A percentile compares a stretch with the other conserved stretches of the same genome.
Conservation (phyloP, 129 eudicot species). For the Tagetes erecta region DNA sequence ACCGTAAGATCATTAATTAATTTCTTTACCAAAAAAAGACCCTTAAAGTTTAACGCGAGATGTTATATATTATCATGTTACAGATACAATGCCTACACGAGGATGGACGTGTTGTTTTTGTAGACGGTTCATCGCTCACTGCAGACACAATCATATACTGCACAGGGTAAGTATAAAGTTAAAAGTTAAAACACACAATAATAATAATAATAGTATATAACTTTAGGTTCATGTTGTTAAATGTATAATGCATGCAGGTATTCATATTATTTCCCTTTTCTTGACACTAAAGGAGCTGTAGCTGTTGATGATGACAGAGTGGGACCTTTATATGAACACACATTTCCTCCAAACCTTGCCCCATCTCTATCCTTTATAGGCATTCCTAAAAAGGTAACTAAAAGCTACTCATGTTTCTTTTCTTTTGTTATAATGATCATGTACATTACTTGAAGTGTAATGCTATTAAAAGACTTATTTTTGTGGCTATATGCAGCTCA, state of each 20-base stretch:
- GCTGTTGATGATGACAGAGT: conserved; percentile 81
- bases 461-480: conserved; percentile 12
- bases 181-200: conserved; percentile 7
- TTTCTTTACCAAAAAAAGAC: not conserved
- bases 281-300: conserved; percentile 91
- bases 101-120: conserved; percentile 73
- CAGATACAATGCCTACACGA: conserved; percentile 77
- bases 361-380: conserved; percentile 92
- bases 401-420: conserved; percentile 15
- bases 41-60: not conserved
- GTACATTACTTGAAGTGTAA: conserved; percentile 12
- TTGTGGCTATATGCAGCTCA: conserved; percentile 44
- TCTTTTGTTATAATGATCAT: conserved; percentile 18
- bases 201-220: conserved; percentile 8
- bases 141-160: conserved; percentile 90
- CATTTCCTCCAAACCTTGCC: conserved; percentile 88
- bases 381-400: conserved; percentile 78
- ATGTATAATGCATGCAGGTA: conserved; percentile 59
- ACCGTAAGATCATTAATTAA: conserved; percentile 37
- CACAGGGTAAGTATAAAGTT: conserved; percentile 61
- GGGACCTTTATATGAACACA: conserved; percentile 90
- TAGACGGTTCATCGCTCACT: conserved; percentile 53
- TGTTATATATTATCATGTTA: conserved; percentile 17
- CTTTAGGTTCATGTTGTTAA: conserved; percentile 9
- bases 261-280: conserved; percentile 89